Evolutionary conservation across 2,329 filamentous ascomycete species (phyloP), one percentile per base, ranked within the genome.

Genomic region (Colletotrichum chlorophyti): DNA sequence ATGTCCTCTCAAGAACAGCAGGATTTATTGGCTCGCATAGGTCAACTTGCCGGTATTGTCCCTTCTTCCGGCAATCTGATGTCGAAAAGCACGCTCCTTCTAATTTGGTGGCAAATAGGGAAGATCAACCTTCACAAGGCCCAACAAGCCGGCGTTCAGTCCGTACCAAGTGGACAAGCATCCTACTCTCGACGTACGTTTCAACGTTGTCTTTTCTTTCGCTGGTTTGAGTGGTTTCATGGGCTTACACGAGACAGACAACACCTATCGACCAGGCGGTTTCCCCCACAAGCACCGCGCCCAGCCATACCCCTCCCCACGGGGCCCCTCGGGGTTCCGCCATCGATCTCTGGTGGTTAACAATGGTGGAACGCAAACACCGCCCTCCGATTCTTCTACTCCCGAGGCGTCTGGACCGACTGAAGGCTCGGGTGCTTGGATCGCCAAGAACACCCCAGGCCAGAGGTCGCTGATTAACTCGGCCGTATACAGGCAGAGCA

Each of bases 391-490:
- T 9, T 62, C 58, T 48, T 63, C 65, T 14, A 55, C 43, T 2
- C 43, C 57, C 26, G 65, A 67, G 26, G 58, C 55, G 14, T 67
- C 68, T 35, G 68, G 72, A 8, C 54, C 72, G 9, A 70, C 72
- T 8, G 72, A 74, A 23, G 69, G 76, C 3, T 72, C 74, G 21
- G 66, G 66, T 21, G 73, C 84, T 3, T 94, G 89, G 86, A 83
- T 95, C 37, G 84, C 87, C 6, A 90, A 88, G 69, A 60, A 42
- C 7, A 88, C 81, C 46, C 90, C 91, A 70, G 88, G 89, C 46
- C 90, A 93, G 69, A 84, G 91, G 69, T 91, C 96, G 71, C 78
- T 96, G 35, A 95, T 96, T 73, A 96, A 94, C 69, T 85, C 88
- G 17, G 84, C 85, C 14, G 84, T 94, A 1, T 95, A 89, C 70